Evolutionary conservation across 2,329 filamentous ascomycete genomes (phyloP).

Genomic region (Curvularia sp.): DNA sequence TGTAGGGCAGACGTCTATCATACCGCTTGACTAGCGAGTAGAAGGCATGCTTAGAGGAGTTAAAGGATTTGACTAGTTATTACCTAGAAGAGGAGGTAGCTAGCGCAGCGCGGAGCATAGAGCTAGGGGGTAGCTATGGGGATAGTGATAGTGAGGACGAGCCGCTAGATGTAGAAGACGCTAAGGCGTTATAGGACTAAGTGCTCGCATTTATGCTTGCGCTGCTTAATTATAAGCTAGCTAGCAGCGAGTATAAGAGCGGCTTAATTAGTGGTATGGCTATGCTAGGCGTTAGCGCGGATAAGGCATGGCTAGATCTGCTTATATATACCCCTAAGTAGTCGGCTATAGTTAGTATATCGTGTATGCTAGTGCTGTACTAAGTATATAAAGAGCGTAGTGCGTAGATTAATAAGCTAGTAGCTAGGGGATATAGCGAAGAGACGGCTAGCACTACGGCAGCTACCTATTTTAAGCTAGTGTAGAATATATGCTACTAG

Average conservation of each 20-base stretch:
- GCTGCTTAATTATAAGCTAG: too few species aligned
- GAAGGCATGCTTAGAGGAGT: neutral
- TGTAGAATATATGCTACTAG: too few species aligned
- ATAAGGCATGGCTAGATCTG: constrained; percentile 9
- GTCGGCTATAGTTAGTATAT: constrained; percentile 7
- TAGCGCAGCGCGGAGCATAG: neutral
- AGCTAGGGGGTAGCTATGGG: neutral
- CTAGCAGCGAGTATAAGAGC: too few species aligned
- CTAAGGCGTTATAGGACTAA: neutral
- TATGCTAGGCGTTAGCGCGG: too few species aligned
- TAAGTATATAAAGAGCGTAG: neutral
- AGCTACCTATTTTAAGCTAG: too few species aligned
- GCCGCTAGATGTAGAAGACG: neutral
- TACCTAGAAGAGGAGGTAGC: neutral
- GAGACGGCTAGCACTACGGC: neutral
- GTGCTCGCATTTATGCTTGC: too few species aligned
- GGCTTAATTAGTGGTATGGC: too few species aligned
- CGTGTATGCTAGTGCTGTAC: constrained; percentile 15
- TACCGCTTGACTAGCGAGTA: constrained; percentile 1
- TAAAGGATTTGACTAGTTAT: constrained; percentile 1
- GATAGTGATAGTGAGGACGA: constrained; percentile 3
- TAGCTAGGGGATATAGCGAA: neutral
- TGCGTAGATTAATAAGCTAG: neutral
- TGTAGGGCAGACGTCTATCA: constrained; percentile 3
- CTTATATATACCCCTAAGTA: constrained; percentile 16